Evolutionary conservation across 345 rosid genomes (phyloP).

Genomic region (Melastoma malabathricum): DNA sequence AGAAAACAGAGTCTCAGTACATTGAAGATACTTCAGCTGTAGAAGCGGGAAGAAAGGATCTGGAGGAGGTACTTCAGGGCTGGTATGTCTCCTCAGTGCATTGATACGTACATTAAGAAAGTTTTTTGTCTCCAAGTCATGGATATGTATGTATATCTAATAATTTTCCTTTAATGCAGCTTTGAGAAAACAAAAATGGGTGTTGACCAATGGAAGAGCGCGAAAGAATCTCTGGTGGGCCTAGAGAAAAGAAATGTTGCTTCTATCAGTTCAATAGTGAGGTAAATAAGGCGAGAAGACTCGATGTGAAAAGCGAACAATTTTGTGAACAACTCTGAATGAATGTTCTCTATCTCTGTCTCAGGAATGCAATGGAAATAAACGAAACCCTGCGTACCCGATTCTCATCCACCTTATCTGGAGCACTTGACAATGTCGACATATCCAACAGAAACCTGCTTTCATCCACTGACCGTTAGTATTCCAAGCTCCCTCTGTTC

Average conservation of each 20-base stretch:
- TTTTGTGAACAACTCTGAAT: not conserved
- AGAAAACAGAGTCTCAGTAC: conserved; percentile 61
- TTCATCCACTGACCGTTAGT: conserved; percentile 70
- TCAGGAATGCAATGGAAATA: conserved; percentile 72
- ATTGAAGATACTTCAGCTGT: conserved; percentile 58
- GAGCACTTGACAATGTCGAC: conserved; percentile 53
- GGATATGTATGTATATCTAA: not conserved
- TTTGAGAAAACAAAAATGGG: conserved; percentile 65
- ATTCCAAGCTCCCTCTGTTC: conserved; percentile 3
- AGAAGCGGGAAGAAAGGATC: conserved; percentile 62
- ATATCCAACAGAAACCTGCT: conserved; percentile 48
- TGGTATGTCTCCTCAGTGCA: conserved; percentile 33
- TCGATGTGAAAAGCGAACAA: conserved; percentile 1
- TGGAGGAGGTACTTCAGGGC: conserved; percentile 65
- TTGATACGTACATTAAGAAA: not conserved
- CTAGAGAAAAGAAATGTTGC: conserved; percentile 70
- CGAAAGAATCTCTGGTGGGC: conserved; percentile 71
- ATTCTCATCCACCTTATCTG: conserved; percentile 66
- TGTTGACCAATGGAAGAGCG: conserved; percentile 72
- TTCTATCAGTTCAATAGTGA: conserved; percentile 75
- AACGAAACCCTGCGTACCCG: conserved; percentile 46
- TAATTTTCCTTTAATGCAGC: conserved; percentile 21
- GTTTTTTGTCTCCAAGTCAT: not conserved
- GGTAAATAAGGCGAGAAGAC: conserved; percentile 22
- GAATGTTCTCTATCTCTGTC: not conserved